phyloP scores from a whole-genome alignment of 2,329 filamentous ascomycete genomes.

The Trichoderma pleuroti region DNA sequence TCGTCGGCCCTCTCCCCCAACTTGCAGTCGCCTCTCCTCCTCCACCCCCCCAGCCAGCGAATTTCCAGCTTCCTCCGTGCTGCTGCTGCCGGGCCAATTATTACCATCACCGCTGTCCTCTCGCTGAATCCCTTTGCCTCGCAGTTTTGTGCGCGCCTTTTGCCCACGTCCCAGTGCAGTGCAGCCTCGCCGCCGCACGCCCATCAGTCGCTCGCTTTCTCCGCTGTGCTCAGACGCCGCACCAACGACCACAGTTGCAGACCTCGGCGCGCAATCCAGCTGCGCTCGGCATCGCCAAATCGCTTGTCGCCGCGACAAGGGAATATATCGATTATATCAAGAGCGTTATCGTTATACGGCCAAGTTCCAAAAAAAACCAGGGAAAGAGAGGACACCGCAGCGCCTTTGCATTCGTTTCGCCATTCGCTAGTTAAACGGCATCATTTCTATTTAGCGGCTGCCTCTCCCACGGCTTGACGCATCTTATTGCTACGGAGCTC shows the following conservation, averaged over 20 bases:
- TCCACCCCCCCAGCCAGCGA: constrained; percentile 7
- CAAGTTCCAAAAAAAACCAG: neutral
- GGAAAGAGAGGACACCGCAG: neutral
- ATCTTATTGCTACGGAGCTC: neutral
- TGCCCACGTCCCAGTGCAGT: neutral
- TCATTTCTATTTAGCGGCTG: neutral
- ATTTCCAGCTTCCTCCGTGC: neutral
- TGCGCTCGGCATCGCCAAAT: neutral
- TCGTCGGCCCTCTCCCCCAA: constrained; percentile 12
- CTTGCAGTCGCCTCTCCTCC: constrained; percentile 1
- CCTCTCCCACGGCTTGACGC: constrained; percentile 4
- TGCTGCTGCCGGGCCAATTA: constrained; percentile 13
- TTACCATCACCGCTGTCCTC: neutral
- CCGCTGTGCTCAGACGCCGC: constrained; percentile 10
- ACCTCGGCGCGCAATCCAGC: constrained; percentile 5
- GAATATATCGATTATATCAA: neutral
- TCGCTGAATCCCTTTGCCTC: neutral
- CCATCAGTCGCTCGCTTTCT: constrained; percentile 17
- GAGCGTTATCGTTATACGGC: neutral
- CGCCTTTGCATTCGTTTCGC: neutral
- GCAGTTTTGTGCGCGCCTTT: neutral
- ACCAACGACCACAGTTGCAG: neutral
- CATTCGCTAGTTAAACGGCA: neutral
- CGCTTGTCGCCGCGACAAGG: neutral
- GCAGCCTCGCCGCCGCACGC: constrained; percentile 11